Conservation (phyloP, 2,329 filamentous ascomycete genomes). For the Fulvia fulva region DNA sequence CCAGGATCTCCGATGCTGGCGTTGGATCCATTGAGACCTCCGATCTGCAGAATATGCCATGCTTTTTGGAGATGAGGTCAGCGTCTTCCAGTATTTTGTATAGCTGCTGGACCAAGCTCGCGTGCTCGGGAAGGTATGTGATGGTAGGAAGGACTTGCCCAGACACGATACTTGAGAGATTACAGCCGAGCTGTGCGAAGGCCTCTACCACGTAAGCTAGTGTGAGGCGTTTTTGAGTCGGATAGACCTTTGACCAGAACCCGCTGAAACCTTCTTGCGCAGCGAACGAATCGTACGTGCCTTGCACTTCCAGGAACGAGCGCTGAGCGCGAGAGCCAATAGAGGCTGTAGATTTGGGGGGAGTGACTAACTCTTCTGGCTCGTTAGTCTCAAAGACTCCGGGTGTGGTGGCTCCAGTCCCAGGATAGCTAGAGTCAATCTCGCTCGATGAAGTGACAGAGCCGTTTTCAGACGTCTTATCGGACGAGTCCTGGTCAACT, state of each 20-base stretch:
- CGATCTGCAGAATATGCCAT: too few species aligned
- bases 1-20: neutral
- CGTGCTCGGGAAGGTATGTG: conserved; percentile 1
- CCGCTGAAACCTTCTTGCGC: neutral
- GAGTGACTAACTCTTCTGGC: too few species aligned
- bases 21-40: neutral
- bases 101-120: neutral
- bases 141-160: conserved; percentile 3
- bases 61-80: neutral
- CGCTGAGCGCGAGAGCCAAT: too few species aligned
- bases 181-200: conserved; percentile 10
- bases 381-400: too few species aligned
- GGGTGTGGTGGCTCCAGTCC: too few species aligned
- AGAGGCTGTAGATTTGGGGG: too few species aligned
- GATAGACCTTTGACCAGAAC: conserved; percentile 9
- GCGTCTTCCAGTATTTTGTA: neutral
- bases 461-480: too few species aligned
- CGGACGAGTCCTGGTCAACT: too few species aligned
- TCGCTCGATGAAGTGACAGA: too few species aligned
- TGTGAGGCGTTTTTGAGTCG: conserved; percentile 4
- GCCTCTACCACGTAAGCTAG: conserved; percentile 9
- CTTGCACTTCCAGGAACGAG: too few species aligned
- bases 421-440: too few species aligned
- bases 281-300: neutral
- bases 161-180: neutral